Evolutionary conservation across 73 alveolate species (phyloP).

Genomic region (Paramecium caudatum): DNA sequence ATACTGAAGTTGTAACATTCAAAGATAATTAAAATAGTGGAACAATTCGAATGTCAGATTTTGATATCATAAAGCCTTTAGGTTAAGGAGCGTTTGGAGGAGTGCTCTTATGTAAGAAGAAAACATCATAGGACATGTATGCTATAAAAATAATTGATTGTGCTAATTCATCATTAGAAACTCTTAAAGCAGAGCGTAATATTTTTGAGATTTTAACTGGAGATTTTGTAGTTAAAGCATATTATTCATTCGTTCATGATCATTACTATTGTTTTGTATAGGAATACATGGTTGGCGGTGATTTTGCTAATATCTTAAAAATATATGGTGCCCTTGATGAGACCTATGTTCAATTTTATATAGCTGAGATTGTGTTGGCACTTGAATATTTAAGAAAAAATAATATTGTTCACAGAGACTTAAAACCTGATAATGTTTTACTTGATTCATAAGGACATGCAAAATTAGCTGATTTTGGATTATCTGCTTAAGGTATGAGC

Average conservation of each 20-base stretch:
- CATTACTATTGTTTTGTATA: conserved; percentile 71
- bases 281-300: conserved; percentile 77
- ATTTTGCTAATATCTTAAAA: conserved; percentile 69
- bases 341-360: conserved; percentile 72
- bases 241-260: conserved; percentile 74
- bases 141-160: conserved; percentile 88
- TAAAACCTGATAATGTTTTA: conserved; percentile 84
- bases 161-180: conserved; percentile 63
- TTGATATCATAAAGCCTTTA: conserved; percentile 83
- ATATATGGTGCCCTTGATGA: conserved; percentile 70
- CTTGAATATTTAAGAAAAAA: conserved; percentile 77
- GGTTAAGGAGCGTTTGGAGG: conserved; percentile 96
- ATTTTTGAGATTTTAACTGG: conserved; percentile 73
- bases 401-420: conserved; percentile 82
- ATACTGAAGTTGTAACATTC: conserved; percentile 38
- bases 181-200: conserved; percentile 71
- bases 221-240: conserved; percentile 75
- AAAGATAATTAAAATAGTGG: background rate
- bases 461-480: conserved; percentile 84
- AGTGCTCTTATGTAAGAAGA: conserved; percentile 85
- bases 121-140: conserved; percentile 79
- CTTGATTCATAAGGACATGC: conserved; percentile 79
- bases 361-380: conserved; percentile 80
- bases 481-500: conserved; percentile 73
- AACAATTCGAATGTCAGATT: conserved; percentile 54